phyloP scores from a whole-genome alignment of 345 rosid species.

The Carallia pectinifolia region DNA sequence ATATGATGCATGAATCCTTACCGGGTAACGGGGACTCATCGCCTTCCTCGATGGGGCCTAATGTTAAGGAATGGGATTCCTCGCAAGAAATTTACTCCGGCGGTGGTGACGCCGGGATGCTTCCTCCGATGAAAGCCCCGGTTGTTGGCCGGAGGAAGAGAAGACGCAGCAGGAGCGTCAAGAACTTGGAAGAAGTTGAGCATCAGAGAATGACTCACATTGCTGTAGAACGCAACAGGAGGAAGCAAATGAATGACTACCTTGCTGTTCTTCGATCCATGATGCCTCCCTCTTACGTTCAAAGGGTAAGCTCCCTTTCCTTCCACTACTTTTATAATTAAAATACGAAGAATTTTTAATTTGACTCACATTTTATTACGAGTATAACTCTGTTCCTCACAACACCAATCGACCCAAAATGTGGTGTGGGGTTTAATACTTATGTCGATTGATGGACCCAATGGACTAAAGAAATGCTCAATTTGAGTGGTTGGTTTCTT shows the following conservation, averaged over 20 bases:
- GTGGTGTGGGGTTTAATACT: too few relatives aligned
- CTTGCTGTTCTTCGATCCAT: constrained; percentile 53
- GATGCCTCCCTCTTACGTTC: constrained; percentile 60
- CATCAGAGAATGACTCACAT: constrained; percentile 70
- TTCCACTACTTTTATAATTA: background rate
- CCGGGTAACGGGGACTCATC: background rate
- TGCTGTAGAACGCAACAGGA: constrained; percentile 64
- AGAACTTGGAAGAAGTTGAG: constrained; percentile 53
- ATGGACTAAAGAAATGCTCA: background rate
- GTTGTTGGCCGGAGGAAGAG: constrained; percentile 35
- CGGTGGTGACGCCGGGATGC: constrained; percentile 7
- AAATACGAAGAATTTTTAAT: too few relatives aligned
- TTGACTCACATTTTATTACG: too few relatives aligned
- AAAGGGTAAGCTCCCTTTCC: constrained; percentile 40
- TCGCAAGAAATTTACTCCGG: constrained; percentile 16
- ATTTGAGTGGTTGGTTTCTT: background rate
- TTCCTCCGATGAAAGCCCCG: background rate
- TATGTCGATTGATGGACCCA: too few relatives aligned
- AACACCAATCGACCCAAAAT: too few relatives aligned
- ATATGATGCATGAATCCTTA: constrained; percentile 1
- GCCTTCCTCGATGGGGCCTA: constrained; percentile 13
- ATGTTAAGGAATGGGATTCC: constrained; percentile 2
- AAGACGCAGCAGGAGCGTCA: constrained; percentile 38
- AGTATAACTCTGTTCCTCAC: too few relatives aligned
- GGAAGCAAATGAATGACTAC: constrained; percentile 72